Percentiles rank a stretch among this genome's conserved stretches.
Evolutionary conservation across 371 early-diverging fungal species (phyloP).

Genomic region (Apophysomyces trapeziformis): DNA sequence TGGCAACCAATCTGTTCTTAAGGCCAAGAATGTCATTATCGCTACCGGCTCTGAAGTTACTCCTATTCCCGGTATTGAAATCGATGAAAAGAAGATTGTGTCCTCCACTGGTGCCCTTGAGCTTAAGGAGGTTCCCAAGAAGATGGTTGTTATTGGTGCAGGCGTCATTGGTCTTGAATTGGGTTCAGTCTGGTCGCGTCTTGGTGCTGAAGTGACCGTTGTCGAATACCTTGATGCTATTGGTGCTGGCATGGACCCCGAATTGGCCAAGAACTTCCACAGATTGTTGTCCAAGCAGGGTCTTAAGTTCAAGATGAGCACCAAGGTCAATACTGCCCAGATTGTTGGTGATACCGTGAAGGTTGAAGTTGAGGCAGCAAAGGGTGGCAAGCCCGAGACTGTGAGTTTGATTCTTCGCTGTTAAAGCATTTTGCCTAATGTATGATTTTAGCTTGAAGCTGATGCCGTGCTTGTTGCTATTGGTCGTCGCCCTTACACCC

Average conservation of each 20-base stretch:
- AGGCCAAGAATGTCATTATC: slow-evolving; percentile 95
- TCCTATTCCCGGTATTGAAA: slow-evolving; percentile 90
- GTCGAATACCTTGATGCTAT: slow-evolving; percentile 94
- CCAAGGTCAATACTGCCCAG: slow-evolving; percentile 92
- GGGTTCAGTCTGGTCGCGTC: slow-evolving; percentile 96
- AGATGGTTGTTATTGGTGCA: slow-evolving; percentile 98
- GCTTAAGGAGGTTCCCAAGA: slow-evolving; percentile 91
- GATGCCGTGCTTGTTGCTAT: slow-evolving; percentile 94
- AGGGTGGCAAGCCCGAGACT: slow-evolving; percentile 80
- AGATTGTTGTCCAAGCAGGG: slow-evolving; percentile 93
- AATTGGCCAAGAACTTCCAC: slow-evolving; percentile 93
- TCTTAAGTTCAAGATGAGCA: slow-evolving; percentile 96
- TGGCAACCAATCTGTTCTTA: slow-evolving; percentile 71
- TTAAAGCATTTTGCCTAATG: not conserved
- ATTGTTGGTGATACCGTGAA: slow-evolving; percentile 83
- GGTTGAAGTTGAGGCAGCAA: slow-evolving; percentile 91
- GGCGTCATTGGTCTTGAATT: slow-evolving; percentile 99
- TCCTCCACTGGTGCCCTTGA: slow-evolving; percentile 97
- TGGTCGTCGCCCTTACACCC: slow-evolving; percentile 96
- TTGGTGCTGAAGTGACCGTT: slow-evolving; percentile 95
- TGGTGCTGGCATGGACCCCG: slow-evolving; percentile 97
- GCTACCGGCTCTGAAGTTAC: slow-evolving; percentile 97
- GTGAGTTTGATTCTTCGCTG: slow-evolving; percentile 42
- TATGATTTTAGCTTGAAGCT: slow-evolving; percentile 71
- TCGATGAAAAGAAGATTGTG: slow-evolving; percentile 96